A percentile compares a stretch with the other conserved stretches of the same genome.
phyloP scores from a whole-genome alignment of 129 eudicot species.

The Flaveria bidentis region DNA sequence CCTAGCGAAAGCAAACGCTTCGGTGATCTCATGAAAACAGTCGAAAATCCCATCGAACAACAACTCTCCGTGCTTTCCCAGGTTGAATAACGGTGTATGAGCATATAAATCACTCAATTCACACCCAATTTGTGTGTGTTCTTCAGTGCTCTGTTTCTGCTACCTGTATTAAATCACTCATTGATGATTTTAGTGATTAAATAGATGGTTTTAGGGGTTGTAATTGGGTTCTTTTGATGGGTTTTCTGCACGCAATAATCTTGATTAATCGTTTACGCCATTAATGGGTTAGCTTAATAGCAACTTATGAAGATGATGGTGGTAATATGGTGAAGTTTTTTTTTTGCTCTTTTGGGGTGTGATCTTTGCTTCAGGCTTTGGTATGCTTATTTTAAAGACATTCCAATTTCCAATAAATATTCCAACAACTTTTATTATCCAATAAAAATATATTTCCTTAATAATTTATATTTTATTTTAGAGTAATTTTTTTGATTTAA shows the following conservation, averaged over 20 bases:
- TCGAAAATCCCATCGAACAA: slow-evolving; percentile 67
- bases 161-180: background rate
- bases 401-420: background rate
- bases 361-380: slow-evolving; percentile 1
- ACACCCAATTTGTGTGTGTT: slow-evolving; percentile 4
- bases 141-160: slow-evolving; percentile 3
- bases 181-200: slow-evolving; percentile 1
- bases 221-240: slow-evolving; percentile 27
- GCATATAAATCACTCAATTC: slow-evolving; percentile 33
- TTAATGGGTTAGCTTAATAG: slow-evolving; percentile 31
- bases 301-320: slow-evolving; percentile 32
- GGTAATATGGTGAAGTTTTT: background rate
- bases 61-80: slow-evolving; percentile 90
- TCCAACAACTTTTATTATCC: background rate
- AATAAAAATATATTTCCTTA: background rate
- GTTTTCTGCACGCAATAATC: slow-evolving; percentile 67
- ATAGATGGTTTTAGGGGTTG: slow-evolving; percentile 22
- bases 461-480: background rate
- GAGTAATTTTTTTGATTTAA: too few relatives aligned
- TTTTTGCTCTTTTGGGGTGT: slow-evolving; percentile 8
- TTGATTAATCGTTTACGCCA: slow-evolving; percentile 58
- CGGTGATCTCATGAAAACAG: slow-evolving; percentile 76
- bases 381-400: slow-evolving; percentile 10
- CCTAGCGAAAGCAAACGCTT: slow-evolving; percentile 57
- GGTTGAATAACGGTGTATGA: slow-evolving; percentile 44